phyloP scores from a whole-genome alignment of 768 basidiomycete genomes.

The Tulasnella sp. region DNA sequence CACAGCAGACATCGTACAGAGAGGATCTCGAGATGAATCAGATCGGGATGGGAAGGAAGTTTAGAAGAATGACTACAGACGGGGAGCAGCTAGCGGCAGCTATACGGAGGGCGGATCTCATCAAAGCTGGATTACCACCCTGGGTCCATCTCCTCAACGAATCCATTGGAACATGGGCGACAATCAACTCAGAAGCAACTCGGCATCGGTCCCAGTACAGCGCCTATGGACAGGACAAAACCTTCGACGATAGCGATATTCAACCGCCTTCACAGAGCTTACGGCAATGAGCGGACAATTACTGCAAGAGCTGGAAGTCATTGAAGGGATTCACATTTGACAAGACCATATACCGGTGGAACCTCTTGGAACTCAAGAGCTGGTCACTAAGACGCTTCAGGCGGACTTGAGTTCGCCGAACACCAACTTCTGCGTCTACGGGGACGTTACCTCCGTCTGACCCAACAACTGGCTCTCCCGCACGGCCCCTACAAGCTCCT shows the following conservation, averaged over 20 bases:
- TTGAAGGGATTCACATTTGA: slow-evolving; percentile 71
- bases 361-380: slow-evolving; percentile 34
- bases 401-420: slow-evolving; percentile 27
- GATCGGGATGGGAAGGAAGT: slow-evolving; percentile 19
- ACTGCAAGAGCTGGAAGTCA: slow-evolving; percentile 55
- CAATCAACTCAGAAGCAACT: slow-evolving; percentile 3
- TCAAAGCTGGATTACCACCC: slow-evolving; percentile 35
- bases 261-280: slow-evolving; percentile 45
- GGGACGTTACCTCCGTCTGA: slow-evolving; percentile 49
- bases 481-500: slow-evolving; percentile 63
- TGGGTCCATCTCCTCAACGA: slow-evolving; percentile 29
- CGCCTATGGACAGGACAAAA: neutral
- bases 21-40: slow-evolving; percentile 33
- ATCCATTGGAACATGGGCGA: neutral
- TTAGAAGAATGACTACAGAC: slow-evolving; percentile 31
- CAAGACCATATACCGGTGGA: slow-evolving; percentile 59
- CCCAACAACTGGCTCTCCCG: slow-evolving; percentile 58
- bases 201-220: neutral
- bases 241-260: slow-evolving; percentile 1
- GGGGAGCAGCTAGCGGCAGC: slow-evolving; percentile 25
- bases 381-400: slow-evolving; percentile 31
- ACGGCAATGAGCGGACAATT: slow-evolving; percentile 74
- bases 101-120: neutral
- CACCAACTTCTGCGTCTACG: slow-evolving; percentile 42
- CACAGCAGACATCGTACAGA: slow-evolving; percentile 29